phyloP scores from a whole-genome alignment of 2,329 filamentous ascomycete genomes.

The Xylaria sp. region DNA sequence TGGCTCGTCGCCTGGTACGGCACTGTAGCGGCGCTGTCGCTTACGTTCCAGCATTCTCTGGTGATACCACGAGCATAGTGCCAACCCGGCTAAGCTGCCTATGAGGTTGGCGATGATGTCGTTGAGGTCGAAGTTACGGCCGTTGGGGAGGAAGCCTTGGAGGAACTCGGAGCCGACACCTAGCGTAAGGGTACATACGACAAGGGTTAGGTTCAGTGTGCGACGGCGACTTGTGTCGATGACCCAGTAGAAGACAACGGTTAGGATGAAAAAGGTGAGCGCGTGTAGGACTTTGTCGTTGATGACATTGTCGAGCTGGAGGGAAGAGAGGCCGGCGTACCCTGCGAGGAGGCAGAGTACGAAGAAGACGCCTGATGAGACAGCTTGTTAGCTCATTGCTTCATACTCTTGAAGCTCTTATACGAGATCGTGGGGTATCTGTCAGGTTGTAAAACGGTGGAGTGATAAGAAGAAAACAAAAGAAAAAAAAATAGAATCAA shows the following conservation, averaged over 20 bases:
- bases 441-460: background rate
- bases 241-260: constrained; percentile 94
- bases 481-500: background rate
- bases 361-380: constrained; percentile 71
- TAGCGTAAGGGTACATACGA: constrained; percentile 78
- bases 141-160: constrained; percentile 79
- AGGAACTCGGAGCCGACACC: constrained; percentile 81
- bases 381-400: constrained; percentile 21
- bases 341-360: constrained; percentile 78
- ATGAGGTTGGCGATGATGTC: constrained; percentile 90
- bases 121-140: constrained; percentile 77
- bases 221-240: constrained; percentile 90
- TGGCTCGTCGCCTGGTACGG: constrained; percentile 35
- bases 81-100: constrained; percentile 78
- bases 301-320: constrained; percentile 67
- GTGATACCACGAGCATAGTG: constrained; percentile 90
- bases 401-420: background rate
- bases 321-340: constrained; percentile 80
- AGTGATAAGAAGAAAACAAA: background rate
- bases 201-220: constrained; percentile 82
- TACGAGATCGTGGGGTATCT: background rate
- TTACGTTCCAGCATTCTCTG: constrained; percentile 93
- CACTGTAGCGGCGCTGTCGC: constrained; percentile 73
- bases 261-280: constrained; percentile 89
- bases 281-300: constrained; percentile 94